Evolutionary conservation across 129 eudicot species (phyloP).

Genomic region (Erigeron canadensis): DNA sequence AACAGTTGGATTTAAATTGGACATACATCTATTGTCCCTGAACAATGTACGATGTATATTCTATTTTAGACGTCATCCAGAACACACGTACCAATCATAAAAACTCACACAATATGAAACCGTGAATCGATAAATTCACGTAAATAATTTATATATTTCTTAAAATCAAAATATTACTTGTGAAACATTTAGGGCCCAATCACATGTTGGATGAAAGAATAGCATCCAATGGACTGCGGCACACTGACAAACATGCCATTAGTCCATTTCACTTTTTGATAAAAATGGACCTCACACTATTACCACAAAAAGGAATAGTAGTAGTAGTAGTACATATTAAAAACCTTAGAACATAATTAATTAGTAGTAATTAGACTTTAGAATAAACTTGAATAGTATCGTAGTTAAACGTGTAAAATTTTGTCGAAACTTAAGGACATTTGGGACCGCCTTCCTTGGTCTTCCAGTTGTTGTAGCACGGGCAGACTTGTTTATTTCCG

Average conservation of each 20-base stretch:
- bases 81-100: neutral
- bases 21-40: neutral
- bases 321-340: neutral
- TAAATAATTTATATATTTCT: conserved; percentile 8
- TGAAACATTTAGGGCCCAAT: conserved; percentile 28
- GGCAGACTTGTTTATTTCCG: conserved; percentile 80
- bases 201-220: conserved; percentile 19
- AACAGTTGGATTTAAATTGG: neutral
- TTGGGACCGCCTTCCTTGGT: conserved; percentile 87
- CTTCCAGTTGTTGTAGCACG: conserved; percentile 97
- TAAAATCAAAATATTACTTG: neutral
- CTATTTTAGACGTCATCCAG: neutral
- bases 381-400: neutral
- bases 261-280: conserved; percentile 21
- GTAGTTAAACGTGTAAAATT: neutral
- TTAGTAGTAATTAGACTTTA: neutral
- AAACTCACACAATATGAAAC: neutral
- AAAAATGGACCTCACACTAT: conserved; percentile 26
- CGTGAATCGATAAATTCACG: neutral
- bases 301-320: conserved; percentile 14
- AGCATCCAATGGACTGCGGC: conserved; percentile 23
- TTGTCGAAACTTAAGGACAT: conserved; percentile 50
- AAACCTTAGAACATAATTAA: neutral
- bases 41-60: neutral
- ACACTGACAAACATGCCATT: conserved; percentile 13